Evolutionary conservation across 1,284 basidiomycete species (phyloP).

Genomic region (Gastroboletus turbinatus): DNA sequence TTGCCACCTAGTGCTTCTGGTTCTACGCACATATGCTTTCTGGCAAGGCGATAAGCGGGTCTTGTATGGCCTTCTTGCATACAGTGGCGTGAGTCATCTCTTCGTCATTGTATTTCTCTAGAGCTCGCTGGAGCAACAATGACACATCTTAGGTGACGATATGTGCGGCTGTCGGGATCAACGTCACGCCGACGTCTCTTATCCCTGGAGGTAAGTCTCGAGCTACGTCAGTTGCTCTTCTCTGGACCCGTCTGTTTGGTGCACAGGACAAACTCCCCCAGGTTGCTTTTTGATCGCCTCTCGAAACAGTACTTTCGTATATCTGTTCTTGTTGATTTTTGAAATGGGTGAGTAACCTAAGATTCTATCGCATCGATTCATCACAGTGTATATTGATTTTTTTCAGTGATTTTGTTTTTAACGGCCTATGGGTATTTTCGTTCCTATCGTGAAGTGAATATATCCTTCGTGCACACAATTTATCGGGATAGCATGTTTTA

Average conservation of each 20-base stretch:
- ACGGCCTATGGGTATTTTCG: constrained; percentile 12
- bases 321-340: constrained; percentile 8
- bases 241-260: neutral
- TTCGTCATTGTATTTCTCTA: neutral
- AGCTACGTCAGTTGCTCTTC: neutral
- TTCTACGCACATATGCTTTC: constrained; percentile 24
- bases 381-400: neutral
- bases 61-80: constrained; percentile 12
- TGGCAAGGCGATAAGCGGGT: constrained; percentile 17
- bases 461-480: constrained; percentile 3
- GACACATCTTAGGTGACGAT: constrained; percentile 4
- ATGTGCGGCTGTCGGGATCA: neutral
- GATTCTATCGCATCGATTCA: no score
- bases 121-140: neutral
- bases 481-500: constrained; percentile 22
- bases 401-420: constrained; percentile 17
- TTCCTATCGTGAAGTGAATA: constrained; percentile 1
- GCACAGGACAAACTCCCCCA: neutral
- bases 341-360: constrained; percentile 3
- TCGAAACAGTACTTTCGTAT: constrained; percentile 2
- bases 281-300: neutral
- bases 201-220: constrained; percentile 1
- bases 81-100: constrained; percentile 1
- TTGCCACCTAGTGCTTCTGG: constrained; percentile 13
- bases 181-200: neutral